These are phyloP conservation scores for Dictyophora rubrovolvata DNA, from an alignment of 768 basidiomycete species.

Conservation along the genomic window DNA sequence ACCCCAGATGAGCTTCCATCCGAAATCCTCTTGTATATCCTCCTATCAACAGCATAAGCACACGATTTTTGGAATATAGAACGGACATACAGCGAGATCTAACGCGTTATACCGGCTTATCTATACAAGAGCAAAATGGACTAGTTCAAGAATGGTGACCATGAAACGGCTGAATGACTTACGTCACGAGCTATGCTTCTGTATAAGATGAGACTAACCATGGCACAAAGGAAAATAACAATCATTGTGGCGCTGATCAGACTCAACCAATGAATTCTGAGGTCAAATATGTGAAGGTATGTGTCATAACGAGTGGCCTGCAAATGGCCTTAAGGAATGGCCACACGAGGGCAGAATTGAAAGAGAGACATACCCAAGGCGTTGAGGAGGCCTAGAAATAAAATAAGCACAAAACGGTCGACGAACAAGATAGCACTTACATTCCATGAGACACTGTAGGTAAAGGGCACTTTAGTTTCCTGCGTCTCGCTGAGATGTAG, in stretches of 20 bases:
- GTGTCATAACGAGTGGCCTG: conserved; percentile 96
- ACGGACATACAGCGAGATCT: conserved; percentile 62
- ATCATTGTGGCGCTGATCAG: conserved; percentile 89
- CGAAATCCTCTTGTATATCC: conserved; percentile 95
- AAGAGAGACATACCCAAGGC: conserved; percentile 49
- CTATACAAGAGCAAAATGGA: conserved; percentile 25
- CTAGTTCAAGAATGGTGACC: conserved; percentile 11
- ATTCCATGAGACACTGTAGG: conserved; percentile 82
- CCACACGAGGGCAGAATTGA: background rate
- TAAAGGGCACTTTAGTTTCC: conserved; percentile 64
- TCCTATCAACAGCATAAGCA: conserved; percentile 38
- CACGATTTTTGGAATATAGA: background rate
- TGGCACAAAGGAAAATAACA: conserved; percentile 79
- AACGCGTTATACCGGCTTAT: conserved; percentile 93
- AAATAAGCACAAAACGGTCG: background rate
- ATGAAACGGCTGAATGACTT: conserved; percentile 18
- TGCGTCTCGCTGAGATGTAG: conserved; percentile 53
- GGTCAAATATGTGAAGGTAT: conserved; percentile 90
- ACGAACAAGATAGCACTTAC: conserved; percentile 31
- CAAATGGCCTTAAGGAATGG: conserved; percentile 10
- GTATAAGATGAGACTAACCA: conserved; percentile 87
- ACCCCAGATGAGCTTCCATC: conserved; percentile 96
- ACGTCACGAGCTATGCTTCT: conserved; percentile 86
- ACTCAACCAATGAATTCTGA: conserved; percentile 94
- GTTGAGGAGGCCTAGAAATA: conserved; percentile 63